A percentile compares a stretch with the other conserved stretches of the same genome.
Conservation (phyloP, 169 alveolate species). For the Plasmodium gaboni region DNA sequence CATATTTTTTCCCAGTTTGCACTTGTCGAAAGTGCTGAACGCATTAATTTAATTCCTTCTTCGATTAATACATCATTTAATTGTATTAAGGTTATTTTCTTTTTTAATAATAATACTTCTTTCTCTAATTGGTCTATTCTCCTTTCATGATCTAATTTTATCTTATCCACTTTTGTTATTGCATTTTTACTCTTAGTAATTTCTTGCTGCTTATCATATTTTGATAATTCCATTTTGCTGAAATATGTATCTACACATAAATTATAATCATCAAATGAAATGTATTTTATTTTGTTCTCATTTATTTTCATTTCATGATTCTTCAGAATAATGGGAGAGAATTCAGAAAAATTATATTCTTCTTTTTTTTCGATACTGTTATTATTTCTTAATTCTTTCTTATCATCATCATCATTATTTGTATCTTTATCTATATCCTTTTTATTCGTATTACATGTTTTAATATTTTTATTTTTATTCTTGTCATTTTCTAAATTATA, state of each 20-base stretch:
- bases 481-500: conserved; percentile 9
- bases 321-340: conserved; percentile 39
- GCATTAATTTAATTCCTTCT: conserved; percentile 82
- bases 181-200: conserved; percentile 41
- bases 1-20: conserved; percentile 93
- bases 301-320: conserved; percentile 35
- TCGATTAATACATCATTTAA: conserved; percentile 88
- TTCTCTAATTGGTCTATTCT: conserved; percentile 83
- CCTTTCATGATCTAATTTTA: conserved; percentile 91
- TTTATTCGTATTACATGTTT: neutral
- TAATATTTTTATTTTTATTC: neutral
- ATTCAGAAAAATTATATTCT: conserved; percentile 19
- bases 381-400: neutral
- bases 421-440: neutral
- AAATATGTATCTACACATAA: conserved; percentile 67
- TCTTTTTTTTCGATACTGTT: conserved; percentile 13
- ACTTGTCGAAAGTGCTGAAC: conserved; percentile 88
- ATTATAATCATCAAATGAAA: conserved; percentile 46
- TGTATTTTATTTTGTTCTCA: conserved; percentile 34
- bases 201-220: conserved; percentile 73
- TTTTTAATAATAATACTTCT: conserved; percentile 83
- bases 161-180: conserved; percentile 88
- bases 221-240: conserved; percentile 62
- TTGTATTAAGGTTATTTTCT: conserved; percentile 87
- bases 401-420: neutral